Percentiles rank a stretch among this genome's conserved stretches.
Conservation (phyloP, 2,329 filamentous ascomycete species). For the Davidsoniella virescens region DNA sequence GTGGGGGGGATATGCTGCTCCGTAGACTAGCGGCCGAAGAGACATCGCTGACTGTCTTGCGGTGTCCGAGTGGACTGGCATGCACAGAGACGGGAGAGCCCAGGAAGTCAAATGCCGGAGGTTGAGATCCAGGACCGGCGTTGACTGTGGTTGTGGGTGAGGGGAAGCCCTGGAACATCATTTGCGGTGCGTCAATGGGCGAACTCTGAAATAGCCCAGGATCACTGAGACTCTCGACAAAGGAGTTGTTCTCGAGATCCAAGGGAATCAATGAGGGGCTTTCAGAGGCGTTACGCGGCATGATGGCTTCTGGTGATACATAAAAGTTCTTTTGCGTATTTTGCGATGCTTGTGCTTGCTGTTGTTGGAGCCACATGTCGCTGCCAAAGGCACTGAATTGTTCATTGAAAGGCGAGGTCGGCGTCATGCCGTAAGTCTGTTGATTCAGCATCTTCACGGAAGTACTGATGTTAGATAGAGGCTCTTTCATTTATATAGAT, state of each 20-base stretch:
- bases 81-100: conserved; percentile 7
- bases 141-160: not conserved
- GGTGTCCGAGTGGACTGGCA: not conserved
- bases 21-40: too few species aligned
- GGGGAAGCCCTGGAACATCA: conserved; percentile 8
- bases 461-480: not conserved
- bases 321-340: conserved; percentile 6
- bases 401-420: conserved; percentile 6
- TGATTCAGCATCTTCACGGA: not conserved
- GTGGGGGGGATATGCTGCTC: too few species aligned
- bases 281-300: conserved; percentile 9
- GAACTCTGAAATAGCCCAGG: conserved; percentile 6
- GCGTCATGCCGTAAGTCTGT: conserved; percentile 1
- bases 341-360: not conserved
- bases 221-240: conserved; percentile 2
- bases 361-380: conserved; percentile 8
- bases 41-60: conserved; percentile 7
- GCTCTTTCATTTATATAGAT: not conserved
- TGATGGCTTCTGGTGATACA: conserved; percentile 9
- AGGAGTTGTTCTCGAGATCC: conserved; percentile 4
- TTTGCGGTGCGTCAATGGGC: conserved; percentile 3
- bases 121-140: not conserved
- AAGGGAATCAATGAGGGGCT: conserved; percentile 8
- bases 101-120: conserved; percentile 6
- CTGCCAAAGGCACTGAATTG: conserved; percentile 3